Conservation (phyloP, 441 rosid species). For the Pelargonium cotyledonis region DNA sequence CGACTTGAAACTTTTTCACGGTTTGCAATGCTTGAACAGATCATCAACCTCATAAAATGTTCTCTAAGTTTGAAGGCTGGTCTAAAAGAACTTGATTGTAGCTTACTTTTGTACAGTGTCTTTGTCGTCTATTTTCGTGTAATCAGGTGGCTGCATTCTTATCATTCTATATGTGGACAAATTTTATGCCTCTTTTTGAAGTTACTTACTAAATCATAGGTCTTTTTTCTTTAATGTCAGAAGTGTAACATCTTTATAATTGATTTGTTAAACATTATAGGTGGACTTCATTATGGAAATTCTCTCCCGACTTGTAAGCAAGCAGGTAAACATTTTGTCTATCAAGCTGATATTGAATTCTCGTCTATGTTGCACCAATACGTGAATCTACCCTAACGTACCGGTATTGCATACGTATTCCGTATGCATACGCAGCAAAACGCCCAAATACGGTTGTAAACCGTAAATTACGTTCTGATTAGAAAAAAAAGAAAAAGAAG, state of each 20-base stretch:
- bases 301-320: conserved; percentile 89
- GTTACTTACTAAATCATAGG: not conserved
- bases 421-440: too few relatives aligned
- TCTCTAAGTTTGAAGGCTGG: conserved; percentile 1
- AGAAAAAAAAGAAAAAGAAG: too few relatives aligned
- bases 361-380: too few relatives aligned
- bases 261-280: conserved; percentile 34
- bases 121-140: not conserved
- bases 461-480: too few relatives aligned
- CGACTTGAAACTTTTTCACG: not conserved
- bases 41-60: not conserved
- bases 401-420: too few relatives aligned
- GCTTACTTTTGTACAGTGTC: not conserved
- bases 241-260: not conserved
- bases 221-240: not conserved
- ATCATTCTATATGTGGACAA: not conserved
- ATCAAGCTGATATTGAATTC: conserved; percentile 14
- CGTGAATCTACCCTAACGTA: too few relatives aligned
- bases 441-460: too few relatives aligned
- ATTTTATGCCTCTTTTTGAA: not conserved
- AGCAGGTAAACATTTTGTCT: conserved; percentile 59
- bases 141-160: not conserved
- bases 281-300: conserved; percentile 92
- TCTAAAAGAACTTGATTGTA: not conserved
- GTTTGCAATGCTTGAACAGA: not conserved